Evolutionary conservation across 768 basidiomycete genomes (phyloP).

Genomic region (Kwoniella sp.): DNA sequence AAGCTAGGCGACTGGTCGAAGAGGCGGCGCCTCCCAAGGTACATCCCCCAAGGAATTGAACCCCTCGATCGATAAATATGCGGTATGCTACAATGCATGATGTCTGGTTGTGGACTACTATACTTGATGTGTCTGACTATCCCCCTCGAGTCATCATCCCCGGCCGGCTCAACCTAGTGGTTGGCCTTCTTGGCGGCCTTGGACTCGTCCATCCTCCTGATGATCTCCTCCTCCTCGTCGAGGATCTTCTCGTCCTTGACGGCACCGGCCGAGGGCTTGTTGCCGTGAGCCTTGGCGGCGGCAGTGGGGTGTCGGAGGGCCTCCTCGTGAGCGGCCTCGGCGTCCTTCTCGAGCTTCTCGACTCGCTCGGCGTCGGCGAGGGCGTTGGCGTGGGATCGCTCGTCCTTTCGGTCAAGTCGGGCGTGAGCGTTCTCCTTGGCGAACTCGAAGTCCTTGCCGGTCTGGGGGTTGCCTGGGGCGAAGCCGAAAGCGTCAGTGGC

Average conservation of each 20-base stretch:
- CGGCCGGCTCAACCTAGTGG: constrained; percentile 25
- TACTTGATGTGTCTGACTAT: constrained; percentile 1
- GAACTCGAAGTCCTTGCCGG: constrained; percentile 35
- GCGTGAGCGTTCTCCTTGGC: constrained; percentile 38
- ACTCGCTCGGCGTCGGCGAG: constrained; percentile 43
- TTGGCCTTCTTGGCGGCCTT: constrained; percentile 34
- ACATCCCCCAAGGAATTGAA: too few relatives aligned
- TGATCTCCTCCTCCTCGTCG: constrained; percentile 43
- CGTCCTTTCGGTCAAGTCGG: constrained; percentile 44
- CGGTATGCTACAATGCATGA: constrained; percentile 19
- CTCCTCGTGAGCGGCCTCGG: constrained; percentile 29
- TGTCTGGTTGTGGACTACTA: constrained; percentile 1
- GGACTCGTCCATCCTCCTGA: constrained; percentile 43
- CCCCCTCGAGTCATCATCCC: not conserved
- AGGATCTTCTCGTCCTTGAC: constrained; percentile 46
- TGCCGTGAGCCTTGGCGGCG: constrained; percentile 39
- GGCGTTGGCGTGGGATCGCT: constrained; percentile 43
- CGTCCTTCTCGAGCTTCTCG: constrained; percentile 43
- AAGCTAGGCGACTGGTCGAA: too few relatives aligned
- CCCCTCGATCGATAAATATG: too few relatives aligned
- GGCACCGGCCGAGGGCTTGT: constrained; percentile 45
- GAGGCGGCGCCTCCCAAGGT: too few relatives aligned
- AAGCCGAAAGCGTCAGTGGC: not conserved
- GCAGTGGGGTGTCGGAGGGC: constrained; percentile 38
- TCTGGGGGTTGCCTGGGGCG: constrained; percentile 44